These are phyloP conservation scores for Talaromyces sp. DNA, from an alignment of 2,329 filamentous ascomycete genomes.

Conservation along the genomic window DNA sequence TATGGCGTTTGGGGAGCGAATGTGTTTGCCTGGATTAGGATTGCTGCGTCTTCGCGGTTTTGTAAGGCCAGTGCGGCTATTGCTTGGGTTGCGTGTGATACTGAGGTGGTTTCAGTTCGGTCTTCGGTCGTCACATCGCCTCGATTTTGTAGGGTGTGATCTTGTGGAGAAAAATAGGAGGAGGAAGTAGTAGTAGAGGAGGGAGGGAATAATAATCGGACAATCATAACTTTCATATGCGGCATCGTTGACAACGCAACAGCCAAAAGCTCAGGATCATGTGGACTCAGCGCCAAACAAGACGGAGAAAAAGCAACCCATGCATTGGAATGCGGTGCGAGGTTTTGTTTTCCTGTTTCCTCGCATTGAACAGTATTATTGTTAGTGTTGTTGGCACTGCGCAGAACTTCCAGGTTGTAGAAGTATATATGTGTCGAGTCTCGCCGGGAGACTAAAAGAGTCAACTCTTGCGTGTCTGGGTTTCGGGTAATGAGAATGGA, in stretches of 20 bases:
- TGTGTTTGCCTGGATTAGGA: conserved; percentile 54
- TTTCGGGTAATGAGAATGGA: conserved; percentile 49
- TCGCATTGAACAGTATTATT: conserved; percentile 21
- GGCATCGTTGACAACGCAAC: conserved; percentile 56
- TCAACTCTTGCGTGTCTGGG: conserved; percentile 40
- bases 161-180: too few species aligned
- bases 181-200: too few species aligned
- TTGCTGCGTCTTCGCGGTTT: conserved; percentile 54
- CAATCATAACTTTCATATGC: conserved; percentile 57
- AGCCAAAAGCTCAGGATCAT: conserved; percentile 49
- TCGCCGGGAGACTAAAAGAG: conserved; percentile 50
- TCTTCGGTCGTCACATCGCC: background rate
- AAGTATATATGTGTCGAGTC: conserved; percentile 57
- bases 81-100: conserved; percentile 48
- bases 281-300: conserved; percentile 50
- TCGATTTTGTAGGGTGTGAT: background rate
- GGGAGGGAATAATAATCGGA: conserved; percentile 49
- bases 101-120: conserved; percentile 8
- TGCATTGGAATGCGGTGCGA: conserved; percentile 57
- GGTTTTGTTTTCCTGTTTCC: conserved; percentile 52
- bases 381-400: background rate
- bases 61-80: conserved; percentile 46
- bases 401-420: conserved; percentile 30
- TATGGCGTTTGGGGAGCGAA: conserved; percentile 60
- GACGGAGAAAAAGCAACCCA: conserved; percentile 60